Percentiles rank a stretch among this genome's conserved stretches.
These are phyloP conservation scores for Trichoderma lentiforme DNA, from an alignment of 2,329 filamentous ascomycete species.

Conservation along the genomic window DNA sequence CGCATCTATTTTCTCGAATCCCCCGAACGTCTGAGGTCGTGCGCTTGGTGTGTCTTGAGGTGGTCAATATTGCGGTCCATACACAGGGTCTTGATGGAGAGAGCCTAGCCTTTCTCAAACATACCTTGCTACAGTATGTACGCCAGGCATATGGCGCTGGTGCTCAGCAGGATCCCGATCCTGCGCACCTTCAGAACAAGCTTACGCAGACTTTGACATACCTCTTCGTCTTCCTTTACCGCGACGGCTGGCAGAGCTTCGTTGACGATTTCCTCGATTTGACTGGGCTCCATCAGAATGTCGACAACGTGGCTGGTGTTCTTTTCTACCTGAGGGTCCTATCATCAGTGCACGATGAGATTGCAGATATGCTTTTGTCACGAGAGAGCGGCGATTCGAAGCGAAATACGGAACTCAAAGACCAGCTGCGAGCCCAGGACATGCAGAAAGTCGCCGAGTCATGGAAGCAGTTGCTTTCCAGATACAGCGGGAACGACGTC, in stretches of 20 bases:
- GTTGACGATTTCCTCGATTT: conserved; percentile 84
- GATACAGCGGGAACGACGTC: conserved; percentile 68
- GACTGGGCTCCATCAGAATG: conserved; percentile 60
- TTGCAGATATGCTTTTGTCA: conserved; percentile 85
- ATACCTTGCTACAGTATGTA: conserved; percentile 78
- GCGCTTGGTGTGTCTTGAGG: conserved; percentile 83
- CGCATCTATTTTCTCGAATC: conserved; percentile 76
- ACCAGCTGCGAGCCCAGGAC: conserved; percentile 80
- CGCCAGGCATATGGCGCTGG: conserved; percentile 67
- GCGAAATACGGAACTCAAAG: conserved; percentile 86
- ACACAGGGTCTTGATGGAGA: conserved; percentile 70
- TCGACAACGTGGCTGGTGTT: conserved; percentile 71
- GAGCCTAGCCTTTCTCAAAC: conserved; percentile 72
- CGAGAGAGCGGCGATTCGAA: conserved; percentile 76
- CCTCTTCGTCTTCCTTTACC: conserved; percentile 85
- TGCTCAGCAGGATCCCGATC: conserved; percentile 61
- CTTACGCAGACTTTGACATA: conserved; percentile 93
- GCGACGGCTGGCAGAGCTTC: conserved; percentile 81
- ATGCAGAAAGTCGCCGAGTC: conserved; percentile 83
- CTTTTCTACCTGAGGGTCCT: conserved; percentile 86
- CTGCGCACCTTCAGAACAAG: conserved; percentile 85
- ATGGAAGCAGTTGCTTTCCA: conserved; percentile 85
- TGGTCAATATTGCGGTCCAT: conserved; percentile 89
- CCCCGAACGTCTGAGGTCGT: conserved; percentile 78
- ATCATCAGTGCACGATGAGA: conserved; percentile 91